Base-by-base conservation (phyloP, 1,284 basidiomycete species). In the Dichomitus squalens region DNA sequence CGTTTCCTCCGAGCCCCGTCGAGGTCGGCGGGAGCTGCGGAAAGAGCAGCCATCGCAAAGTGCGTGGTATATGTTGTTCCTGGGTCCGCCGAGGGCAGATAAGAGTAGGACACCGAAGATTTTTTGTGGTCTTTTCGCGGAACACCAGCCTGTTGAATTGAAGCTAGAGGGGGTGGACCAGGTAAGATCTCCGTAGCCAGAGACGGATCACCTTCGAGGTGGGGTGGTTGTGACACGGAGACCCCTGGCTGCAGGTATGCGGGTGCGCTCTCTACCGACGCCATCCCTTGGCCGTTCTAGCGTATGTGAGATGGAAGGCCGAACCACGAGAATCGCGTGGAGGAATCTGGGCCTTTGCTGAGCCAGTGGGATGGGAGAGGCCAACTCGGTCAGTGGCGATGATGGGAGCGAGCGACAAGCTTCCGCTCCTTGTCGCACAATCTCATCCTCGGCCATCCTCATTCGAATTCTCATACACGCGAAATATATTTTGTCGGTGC, bases 111-210 rank as follows among this genome's bases (percentile, higher is more conserved):
- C 63, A 80, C 76, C 61, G 78, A 73, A 52, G 84, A 81, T 75
- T 91, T 91, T 78, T 82, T 89, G 68, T 86, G 84, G 76, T 92
- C 89, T 69, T 85, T 85, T 75, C 87, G 88, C 64, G 83, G 79
- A 58, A 77, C 46, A 47, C 62, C 72, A 61, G 81, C 75, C 72
- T 88, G 87, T 73, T 87, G 84, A 54, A 86, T 75, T 66, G 87
- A 84, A 60, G 80, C 76, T 63, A 90, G 71, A 64, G 88, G 81
- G 56, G 90, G 90, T 60, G 90, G 90, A 31, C 89, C 90, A 70
- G 90, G 90, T 63, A 92, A 80, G 75, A 92, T 88, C 79, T 92
- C 90, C 60, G 90, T 92, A 61, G 90, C 90, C 67, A 91, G 79
- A 65, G 79, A 78, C 58, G 86, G 74, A 77, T 92, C 87, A 64